Base-by-base conservation (phyloP, 768 basidiomycete species). In the Boletus subparvulus region DNA sequence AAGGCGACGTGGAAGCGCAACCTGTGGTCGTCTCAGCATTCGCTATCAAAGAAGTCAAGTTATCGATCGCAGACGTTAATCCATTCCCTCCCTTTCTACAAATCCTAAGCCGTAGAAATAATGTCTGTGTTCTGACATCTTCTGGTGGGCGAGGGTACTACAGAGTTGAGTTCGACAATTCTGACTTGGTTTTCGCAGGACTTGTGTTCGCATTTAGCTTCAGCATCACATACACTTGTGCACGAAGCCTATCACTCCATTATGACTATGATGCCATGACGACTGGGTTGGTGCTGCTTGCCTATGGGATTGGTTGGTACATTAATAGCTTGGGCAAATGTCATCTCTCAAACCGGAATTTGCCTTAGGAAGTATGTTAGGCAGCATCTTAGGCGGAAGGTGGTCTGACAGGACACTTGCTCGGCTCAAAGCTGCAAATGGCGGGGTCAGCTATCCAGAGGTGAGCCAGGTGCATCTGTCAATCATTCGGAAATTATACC, bases 241-340 rank as follows among this genome's bases (percentile, higher is more conserved):
- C 92, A 12, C 80, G 90, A 58, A 92, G 89, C 0, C 77, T 96
- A 2, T 79, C 78, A 0, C 72, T 77, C 10, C 68, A 78, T 13
- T 96, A 95, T 63, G 63, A 78, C 33, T 94, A 87, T 68, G 75
- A 83, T 52, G 78, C 93, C 1, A 74, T 97, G 30, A 77, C 82
- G 46, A 87, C 88, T 43, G 94, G 94, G 9, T 71, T 94, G 19
- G 84, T 93, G 6, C 77, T 93, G 1, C 80, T 97, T 13, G 70
- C 88, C 0, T 92, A 82, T 65, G 93, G 93, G 36, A 63, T 83
- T 3, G 88, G 88, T 84, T 39, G 28, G 79, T 65, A 47, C 6
- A 37, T 7, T 19, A 5, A 2, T n/a, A 6, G 5, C 11, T 39
- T n/a, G n/a, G 26, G 16, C 9, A 16, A 24, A 1, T 3, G 28